Evolutionary conservation across 768 basidiomycete species (phyloP), one percentile per base, ranked within the genome.

Genomic region (Boletellus ananiceps): DNA sequence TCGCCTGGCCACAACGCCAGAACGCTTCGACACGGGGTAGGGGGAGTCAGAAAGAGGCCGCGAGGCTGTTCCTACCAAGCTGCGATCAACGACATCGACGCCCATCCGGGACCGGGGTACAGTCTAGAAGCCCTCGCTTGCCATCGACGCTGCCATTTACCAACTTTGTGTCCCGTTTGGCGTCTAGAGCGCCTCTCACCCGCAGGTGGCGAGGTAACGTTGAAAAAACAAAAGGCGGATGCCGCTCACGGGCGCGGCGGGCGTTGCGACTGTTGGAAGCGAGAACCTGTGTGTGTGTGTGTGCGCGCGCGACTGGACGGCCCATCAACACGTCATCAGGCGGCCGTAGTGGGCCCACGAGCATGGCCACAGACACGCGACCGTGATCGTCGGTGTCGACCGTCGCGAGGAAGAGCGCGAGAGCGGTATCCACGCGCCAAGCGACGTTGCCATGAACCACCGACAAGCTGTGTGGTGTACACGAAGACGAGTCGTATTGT

Each of bases 381-480:
- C 23, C 47, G 37, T n/a, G 36, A 40, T 42, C 25, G 25, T 49
- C 38, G 32, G 21, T 21, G 52, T 40, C 38, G 42, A 46, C 27
- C 36, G 51, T 54, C 49, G 54, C 5, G 47, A 57, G 35, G 50
- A 14, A 36, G 44, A 23, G 6, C 23, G 19, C 27, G 21, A 18
- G 19, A 8, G 29, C 13, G 31, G 44, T 60, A 47, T 46, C 51
- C 54, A 57, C 42, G 43, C 23, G 23, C 4, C 23, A 25, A 16
- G 38, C 35, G 41, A 35, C 39, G 34, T 50, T 44, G 31, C 29
- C 3, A 33, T 45, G 23, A 25, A 25, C 4, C 23, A 2, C 23
- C 4, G 23, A 4, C 23, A 25, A 25, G 5, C 23, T 25, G 23
- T 25, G 23, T 25, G 4, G 5, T 25, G 23, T 25, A 25, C 19